These are phyloP conservation scores for Tolypocladium pustulatum DNA, from an alignment of 2,329 filamentous ascomycete genomes.

Conservation along the genomic window DNA sequence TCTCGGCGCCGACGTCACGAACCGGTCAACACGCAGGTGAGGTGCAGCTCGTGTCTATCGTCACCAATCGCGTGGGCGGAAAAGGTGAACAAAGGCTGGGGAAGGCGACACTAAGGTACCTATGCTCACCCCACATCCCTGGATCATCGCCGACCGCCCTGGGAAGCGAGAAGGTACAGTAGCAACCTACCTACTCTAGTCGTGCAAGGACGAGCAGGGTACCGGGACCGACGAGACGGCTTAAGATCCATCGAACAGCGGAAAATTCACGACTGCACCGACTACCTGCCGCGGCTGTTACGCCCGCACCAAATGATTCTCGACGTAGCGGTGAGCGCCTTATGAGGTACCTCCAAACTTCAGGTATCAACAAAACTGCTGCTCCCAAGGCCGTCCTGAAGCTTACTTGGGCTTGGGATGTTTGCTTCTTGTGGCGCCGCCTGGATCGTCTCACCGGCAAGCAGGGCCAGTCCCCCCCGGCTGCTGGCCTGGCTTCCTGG, in stretches of 20 bases:
- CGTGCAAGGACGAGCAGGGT: not conserved
- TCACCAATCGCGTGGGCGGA: not conserved
- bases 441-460: not conserved
- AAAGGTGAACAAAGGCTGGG: not conserved
- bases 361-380: not conserved
- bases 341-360: not conserved
- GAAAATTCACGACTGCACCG: not conserved
- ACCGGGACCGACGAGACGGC: not conserved
- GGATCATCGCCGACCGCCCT: not conserved
- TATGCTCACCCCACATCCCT: not conserved
- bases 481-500: not conserved
- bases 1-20: not conserved
- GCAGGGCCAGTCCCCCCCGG: not conserved
- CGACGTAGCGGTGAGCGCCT: not conserved
- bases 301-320: not conserved
- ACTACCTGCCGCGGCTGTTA: not conserved
- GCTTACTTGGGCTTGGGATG: not conserved
- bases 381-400: not conserved
- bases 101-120: not conserved
- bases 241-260: not conserved
- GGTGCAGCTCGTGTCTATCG: not conserved
- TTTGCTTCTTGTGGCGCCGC: not conserved
- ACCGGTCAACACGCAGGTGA: conserved; percentile 1
- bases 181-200: not conserved
- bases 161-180: not conserved